phyloP scores from a whole-genome alignment of 1,284 basidiomycete genomes.

The Volvariella surrecta region DNA sequence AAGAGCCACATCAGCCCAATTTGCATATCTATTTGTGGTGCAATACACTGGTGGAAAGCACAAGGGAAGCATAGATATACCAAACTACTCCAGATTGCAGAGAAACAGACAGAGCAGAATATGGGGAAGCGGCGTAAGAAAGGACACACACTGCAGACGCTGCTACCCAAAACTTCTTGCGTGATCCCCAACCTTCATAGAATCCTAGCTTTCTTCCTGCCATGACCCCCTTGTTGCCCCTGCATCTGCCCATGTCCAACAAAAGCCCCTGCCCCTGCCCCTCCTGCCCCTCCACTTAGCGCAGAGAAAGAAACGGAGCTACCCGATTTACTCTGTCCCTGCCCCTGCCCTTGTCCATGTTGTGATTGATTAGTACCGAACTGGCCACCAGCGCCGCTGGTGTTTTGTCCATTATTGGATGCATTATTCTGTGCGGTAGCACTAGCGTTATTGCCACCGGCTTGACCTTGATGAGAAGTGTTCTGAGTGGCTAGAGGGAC shows the following conservation, averaged over 20 bases:
- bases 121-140: too few species aligned
- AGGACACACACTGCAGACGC: too few species aligned
- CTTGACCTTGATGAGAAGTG: conserved; percentile 25
- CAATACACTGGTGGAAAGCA: too few species aligned
- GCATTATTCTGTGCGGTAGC: too few species aligned
- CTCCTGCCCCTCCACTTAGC: conserved; percentile 21
- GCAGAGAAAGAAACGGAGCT: conserved; percentile 25
- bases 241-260: conserved; percentile 15
- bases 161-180: too few species aligned
- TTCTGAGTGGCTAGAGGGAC: conserved; percentile 47
- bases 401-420: too few species aligned
- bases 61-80: too few species aligned
- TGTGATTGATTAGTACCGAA: neutral
- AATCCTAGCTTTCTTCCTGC: conserved; percentile 16
- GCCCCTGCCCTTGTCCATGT: neutral
- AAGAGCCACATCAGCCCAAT: too few species aligned
- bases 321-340: conserved; percentile 7
- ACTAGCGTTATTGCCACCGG: neutral
- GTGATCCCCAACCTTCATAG: too few species aligned
- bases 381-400: neutral
- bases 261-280: conserved; percentile 14
- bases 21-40: too few species aligned
- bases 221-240: conserved; percentile 16
- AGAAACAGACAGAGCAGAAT: too few species aligned
- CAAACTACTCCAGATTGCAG: too few species aligned